Evolutionary conservation across 1,284 basidiomycete genomes (phyloP).

Genomic region (Heliocybe sulcata): DNA sequence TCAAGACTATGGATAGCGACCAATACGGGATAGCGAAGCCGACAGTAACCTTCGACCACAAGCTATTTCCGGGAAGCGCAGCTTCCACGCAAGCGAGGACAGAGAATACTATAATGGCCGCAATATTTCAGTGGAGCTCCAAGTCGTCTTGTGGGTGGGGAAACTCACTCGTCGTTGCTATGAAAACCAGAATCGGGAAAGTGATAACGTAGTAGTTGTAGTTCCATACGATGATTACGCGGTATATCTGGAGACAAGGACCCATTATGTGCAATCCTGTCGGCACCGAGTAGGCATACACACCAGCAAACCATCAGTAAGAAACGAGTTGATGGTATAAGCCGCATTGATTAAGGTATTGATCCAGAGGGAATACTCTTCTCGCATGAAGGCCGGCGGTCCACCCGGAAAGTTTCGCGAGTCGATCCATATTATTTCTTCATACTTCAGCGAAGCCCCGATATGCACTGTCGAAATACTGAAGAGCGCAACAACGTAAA

Average conservation of each 20-base stretch:
- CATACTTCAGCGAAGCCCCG: background rate
- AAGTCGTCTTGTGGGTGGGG: background rate
- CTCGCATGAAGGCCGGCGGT: background rate
- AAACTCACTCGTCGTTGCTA: conserved; percentile 11
- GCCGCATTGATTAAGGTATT: background rate
- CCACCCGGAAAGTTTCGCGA: conserved; percentile 2
- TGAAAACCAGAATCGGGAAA: conserved; percentile 12
- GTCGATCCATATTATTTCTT: conserved; percentile 11
- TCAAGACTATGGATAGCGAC: conserved; percentile 15
- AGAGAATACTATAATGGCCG: background rate
- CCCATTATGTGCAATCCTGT: conserved; percentile 5
- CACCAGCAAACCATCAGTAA: conserved; percentile 4
- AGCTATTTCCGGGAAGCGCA: background rate
- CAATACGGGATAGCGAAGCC: conserved; percentile 13
- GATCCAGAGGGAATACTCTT: background rate
- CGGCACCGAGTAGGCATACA: background rate
- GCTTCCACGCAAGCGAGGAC: background rate
- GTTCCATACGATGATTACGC: conserved; percentile 12
- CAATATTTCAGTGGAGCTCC: background rate
- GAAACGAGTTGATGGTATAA: background rate
- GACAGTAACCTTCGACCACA: background rate
- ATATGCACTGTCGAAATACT: background rate
- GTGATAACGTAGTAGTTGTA: conserved; percentile 11
- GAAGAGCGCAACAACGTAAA: background rate
- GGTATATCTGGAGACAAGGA: conserved; percentile 13